Evolutionary conservation across 139 green algal species (phyloP).

Genomic region (Haematococcus lacustris): DNA sequence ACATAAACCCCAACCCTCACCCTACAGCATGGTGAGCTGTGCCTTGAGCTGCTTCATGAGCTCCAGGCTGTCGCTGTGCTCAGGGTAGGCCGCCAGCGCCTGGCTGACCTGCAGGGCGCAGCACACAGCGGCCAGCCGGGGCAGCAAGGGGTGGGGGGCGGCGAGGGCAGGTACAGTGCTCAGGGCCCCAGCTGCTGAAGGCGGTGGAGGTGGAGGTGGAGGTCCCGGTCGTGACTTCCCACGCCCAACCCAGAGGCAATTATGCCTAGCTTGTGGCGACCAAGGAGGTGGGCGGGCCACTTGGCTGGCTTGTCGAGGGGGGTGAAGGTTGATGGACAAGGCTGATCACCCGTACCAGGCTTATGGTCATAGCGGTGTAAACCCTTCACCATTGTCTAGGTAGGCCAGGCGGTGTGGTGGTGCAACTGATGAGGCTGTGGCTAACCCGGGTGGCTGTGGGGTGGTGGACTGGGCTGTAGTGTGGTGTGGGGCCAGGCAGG

Average conservation of each 20-base stretch:
- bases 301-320: too few relatives aligned
- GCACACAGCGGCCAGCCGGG: background rate
- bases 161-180: background rate
- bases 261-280: background rate
- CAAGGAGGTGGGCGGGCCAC: too few relatives aligned
- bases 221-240: background rate
- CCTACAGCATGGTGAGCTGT: constrained; percentile 49
- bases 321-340: too few relatives aligned
- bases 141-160: too few relatives aligned
- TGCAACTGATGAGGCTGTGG: background rate
- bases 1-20: too few relatives aligned
- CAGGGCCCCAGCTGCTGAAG: background rate
- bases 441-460: background rate
- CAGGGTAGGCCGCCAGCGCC: constrained; percentile 48
- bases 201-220: background rate
- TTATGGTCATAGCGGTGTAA: too few relatives aligned
- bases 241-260: background rate
- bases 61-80: constrained; percentile 63
- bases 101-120: constrained; percentile 22
- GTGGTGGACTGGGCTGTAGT: background rate
- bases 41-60: constrained; percentile 55
- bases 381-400: too few relatives aligned
- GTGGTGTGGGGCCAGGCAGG: background rate
- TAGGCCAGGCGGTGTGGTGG: too few relatives aligned
- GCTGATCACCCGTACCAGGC: too few relatives aligned